Evolutionary conservation across 306 rosid genomes (phyloP).

Genomic region (Dalbergia oliveri): DNA sequence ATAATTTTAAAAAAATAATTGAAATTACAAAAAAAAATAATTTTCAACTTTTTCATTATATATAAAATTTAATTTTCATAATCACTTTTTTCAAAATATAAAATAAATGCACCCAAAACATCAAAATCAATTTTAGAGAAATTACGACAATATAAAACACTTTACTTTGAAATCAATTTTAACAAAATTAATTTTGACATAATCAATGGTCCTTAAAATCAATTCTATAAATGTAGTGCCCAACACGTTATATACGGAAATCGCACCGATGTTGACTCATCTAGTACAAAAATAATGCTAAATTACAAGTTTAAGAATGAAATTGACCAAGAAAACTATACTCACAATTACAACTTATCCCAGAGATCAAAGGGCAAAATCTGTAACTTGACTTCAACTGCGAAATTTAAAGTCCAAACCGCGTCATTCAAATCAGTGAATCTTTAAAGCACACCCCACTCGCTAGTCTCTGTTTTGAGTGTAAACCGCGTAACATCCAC

Average conservation of each 20-base stretch:
- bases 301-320: not conserved
- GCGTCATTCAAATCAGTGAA: not conserved
- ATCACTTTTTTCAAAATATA: too few species aligned
- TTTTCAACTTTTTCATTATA: too few species aligned
- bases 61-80: too few species aligned
- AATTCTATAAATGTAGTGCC: too few species aligned
- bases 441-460: not conserved
- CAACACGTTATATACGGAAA: not conserved
- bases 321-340: slow-evolving; percentile 11
- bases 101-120: too few species aligned
- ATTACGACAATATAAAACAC: too few species aligned
- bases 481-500: not conserved
- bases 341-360: slow-evolving; percentile 7
- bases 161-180: too few species aligned
- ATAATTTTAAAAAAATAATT: too few species aligned
- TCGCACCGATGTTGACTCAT: not conserved
- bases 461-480: not conserved
- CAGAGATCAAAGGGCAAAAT: not conserved
- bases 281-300: not conserved
- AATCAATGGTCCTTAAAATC: too few species aligned
- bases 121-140: too few species aligned
- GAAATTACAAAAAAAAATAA: too few species aligned
- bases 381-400: not conserved
- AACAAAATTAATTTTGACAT: too few species aligned
- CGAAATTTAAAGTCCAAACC: not conserved